Conservation (phyloP, 106 monocot genomes). For the Acorus calamus region DNA sequence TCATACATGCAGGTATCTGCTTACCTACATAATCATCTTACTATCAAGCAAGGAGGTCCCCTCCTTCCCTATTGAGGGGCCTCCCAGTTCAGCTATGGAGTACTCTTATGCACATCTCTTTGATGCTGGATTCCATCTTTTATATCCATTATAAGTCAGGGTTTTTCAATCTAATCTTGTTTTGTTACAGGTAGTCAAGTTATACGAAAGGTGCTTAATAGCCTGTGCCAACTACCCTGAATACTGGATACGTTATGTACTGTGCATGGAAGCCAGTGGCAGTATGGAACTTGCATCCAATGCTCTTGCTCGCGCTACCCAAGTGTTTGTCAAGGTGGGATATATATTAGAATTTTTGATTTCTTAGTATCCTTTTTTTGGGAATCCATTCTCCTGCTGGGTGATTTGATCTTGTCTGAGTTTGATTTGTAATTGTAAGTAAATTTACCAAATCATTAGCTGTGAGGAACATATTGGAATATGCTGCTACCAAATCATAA, state of each 20-base stretch:
- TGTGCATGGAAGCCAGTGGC: slow-evolving; percentile 79
- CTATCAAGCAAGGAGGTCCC: slow-evolving; percentile 71
- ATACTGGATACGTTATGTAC: slow-evolving; percentile 90
- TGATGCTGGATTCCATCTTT: slow-evolving; percentile 31
- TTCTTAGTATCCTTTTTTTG: not conserved
- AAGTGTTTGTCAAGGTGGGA: slow-evolving; percentile 91
- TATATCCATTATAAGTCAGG: slow-evolving; percentile 6
- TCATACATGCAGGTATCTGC: slow-evolving; percentile 99
- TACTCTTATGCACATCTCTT: slow-evolving; percentile 77
- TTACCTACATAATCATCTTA: slow-evolving; percentile 91
- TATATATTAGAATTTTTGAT: slow-evolving; percentile 8
- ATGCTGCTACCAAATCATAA: no score
- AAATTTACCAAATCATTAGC: no score
- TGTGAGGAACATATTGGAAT: no score
- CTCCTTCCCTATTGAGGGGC: slow-evolving; percentile 73
- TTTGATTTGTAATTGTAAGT: no score
- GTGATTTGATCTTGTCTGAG: no score
- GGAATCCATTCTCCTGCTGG: no score
- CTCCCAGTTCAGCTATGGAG: slow-evolving; percentile 85
- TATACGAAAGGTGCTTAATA: slow-evolving; percentile 95
- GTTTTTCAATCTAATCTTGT: slow-evolving; percentile 1
- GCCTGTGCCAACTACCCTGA: slow-evolving; percentile 98
- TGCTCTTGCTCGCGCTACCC: slow-evolving; percentile 93
- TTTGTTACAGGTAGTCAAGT: slow-evolving; percentile 84
- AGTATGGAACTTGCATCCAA: slow-evolving; percentile 94